Percentiles rank a stretch among this genome's conserved stretches.
Evolutionary conservation across 305 asterid genomes (phyloP).

Genomic region (Ajuga reptans): DNA sequence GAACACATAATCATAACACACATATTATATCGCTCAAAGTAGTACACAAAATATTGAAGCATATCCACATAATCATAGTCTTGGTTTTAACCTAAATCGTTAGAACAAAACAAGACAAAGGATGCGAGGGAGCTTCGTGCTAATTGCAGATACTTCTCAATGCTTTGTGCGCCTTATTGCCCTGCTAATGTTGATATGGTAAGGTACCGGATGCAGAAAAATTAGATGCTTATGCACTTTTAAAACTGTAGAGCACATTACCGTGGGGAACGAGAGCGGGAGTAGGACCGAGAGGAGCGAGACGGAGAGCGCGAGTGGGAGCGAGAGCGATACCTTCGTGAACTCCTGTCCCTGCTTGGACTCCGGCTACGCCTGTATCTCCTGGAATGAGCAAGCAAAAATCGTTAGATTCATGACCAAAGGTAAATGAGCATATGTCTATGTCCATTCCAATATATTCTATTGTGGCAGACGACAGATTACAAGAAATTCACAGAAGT

Average conservation of each 20-base stretch:
- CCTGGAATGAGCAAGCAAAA: conserved; percentile 27
- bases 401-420: background rate
- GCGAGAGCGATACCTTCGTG: conserved; percentile 41
- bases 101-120: background rate
- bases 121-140: background rate
- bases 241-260: conserved; percentile 14
- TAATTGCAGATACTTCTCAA: conserved; percentile 22
- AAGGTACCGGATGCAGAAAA: background rate
- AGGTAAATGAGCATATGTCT: background rate
- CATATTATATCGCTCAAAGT: background rate
- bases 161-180: conserved; percentile 51
- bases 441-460: background rate
- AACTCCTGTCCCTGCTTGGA: conserved; percentile 55
- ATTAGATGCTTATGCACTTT: background rate
- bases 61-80: background rate
- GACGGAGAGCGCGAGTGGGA: conserved; percentile 48
- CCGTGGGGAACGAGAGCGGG: conserved; percentile 64
- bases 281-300: conserved; percentile 47
- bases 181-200: conserved; percentile 37
- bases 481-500: background rate
- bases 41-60: background rate
- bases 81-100: background rate
- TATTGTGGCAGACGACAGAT: background rate
- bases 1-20: background rate
- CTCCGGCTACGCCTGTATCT: conserved; percentile 64